Percentiles rank a stretch among this genome's conserved stretches.
phyloP scores from a whole-genome alignment of 306 rosid species.

The Glycine latifolia region DNA sequence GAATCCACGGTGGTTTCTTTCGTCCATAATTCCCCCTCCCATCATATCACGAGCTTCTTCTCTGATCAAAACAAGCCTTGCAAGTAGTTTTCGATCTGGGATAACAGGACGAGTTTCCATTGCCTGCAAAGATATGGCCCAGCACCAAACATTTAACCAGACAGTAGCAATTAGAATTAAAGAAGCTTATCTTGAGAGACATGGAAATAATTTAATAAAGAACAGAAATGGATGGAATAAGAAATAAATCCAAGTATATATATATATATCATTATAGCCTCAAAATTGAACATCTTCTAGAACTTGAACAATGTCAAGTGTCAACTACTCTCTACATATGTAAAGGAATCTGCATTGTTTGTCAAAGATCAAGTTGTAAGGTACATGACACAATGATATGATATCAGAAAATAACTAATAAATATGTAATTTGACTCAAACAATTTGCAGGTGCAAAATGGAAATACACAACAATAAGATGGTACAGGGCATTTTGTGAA shows the following conservation, averaged over 20 bases:
- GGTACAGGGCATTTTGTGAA: background rate
- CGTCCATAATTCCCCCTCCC: constrained; percentile 96
- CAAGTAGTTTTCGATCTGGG: constrained; percentile 89
- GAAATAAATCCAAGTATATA: background rate
- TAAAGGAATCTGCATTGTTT: background rate
- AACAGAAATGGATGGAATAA: background rate
- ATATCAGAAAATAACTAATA: background rate
- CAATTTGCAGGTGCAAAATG: background rate
- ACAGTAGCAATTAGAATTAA: constrained; percentile 14
- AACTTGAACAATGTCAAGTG: too few relatives aligned
- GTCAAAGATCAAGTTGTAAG: background rate
- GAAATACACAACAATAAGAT: background rate
- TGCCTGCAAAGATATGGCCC: constrained; percentile 60
- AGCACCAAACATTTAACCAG: constrained; percentile 33
- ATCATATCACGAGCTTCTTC: constrained; percentile 98
- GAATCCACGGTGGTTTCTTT: constrained; percentile 90
- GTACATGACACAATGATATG: background rate
- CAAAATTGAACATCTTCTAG: background rate
- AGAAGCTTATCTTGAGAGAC: constrained; percentile 10
- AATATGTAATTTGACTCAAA: background rate
- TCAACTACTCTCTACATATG: background rate
- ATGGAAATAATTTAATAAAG: background rate
- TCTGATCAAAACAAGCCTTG: constrained; percentile 96
- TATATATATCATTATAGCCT: background rate
- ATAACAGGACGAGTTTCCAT: constrained; percentile 94